A percentile compares a stretch with the other conserved stretches of the same genome.
These are phyloP conservation scores for Tolypocladium ovalisporum DNA, from an alignment of 2,329 filamentous ascomycete species.

Conservation along the genomic window DNA sequence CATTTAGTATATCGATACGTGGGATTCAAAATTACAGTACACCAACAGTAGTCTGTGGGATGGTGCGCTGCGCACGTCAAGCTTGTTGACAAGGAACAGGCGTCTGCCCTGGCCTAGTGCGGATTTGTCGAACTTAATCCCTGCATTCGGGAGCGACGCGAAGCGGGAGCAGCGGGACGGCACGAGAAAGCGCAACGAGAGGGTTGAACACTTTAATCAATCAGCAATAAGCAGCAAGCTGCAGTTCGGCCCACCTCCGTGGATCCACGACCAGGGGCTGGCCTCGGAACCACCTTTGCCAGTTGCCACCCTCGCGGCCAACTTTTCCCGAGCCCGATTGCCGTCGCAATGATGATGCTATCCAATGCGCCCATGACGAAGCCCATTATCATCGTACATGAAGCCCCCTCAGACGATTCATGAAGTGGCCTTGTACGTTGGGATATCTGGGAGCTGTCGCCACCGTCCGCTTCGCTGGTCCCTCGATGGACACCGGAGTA, in stretches of 20 bases:
- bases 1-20: too few species aligned
- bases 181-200: background rate
- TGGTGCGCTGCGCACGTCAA: too few species aligned
- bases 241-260: background rate
- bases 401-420: background rate
- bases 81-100: background rate
- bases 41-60: too few species aligned
- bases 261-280: too few species aligned
- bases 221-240: too few species aligned
- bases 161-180: background rate
- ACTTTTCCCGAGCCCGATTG: background rate
- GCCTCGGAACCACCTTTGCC: background rate
- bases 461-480: background rate
- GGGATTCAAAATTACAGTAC: too few species aligned
- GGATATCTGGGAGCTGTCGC: background rate
- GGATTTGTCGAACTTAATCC: background rate
- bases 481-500: background rate
- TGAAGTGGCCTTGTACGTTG: background rate
- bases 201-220: background rate
- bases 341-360: background rate
- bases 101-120: background rate
- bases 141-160: background rate
- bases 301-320: background rate
- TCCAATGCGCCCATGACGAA: background rate
- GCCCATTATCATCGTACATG: background rate